Evolutionary conservation across 306 rosid species (phyloP), one percentile per base, ranked within the genome.

Genomic region (Lathyrus sativus): DNA sequence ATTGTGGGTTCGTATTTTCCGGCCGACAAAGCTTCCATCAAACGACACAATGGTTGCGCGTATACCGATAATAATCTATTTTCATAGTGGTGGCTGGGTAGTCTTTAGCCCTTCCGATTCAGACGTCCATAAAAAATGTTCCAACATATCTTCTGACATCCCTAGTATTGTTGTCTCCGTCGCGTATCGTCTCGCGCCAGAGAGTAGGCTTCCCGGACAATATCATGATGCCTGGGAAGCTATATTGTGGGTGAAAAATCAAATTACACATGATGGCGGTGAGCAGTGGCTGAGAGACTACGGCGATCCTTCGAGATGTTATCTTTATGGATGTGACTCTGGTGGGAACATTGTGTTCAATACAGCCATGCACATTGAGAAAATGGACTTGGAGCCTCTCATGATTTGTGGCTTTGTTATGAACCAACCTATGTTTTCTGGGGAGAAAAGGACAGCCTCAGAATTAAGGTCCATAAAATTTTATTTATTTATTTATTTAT

Each of bases 371-470:
- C 50, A 58, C 11, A 37, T 42, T 3, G n/a, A 1, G 0, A 62
- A 72, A 0, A 0, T 11, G 0, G 14, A 83, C 0, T 22, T 88
- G 11, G 44, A 63, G 45, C 91, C 95, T 1, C 5, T 90, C 51
- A 76, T 56, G n/a, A 79, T 91, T 19, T 9, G 44, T 0, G 97
- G 95, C 3, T 12, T 88, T 2, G 62, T 88, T 0, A 60, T 91
- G 91, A 85, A 91, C 58, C 97, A 91, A 39, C 92, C 97, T 1
- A 84, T 88, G 92, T 78, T 86, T 15, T 85, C 89, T 0, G 95
- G 92, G 4, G 68, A 59, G 15, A 79, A 76, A 15, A 81, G 97
- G 50, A 77, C 76, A 0, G 2, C n/a, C 0, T 91, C 97, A 0
- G 95, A 91, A 82, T 75, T 88, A 2, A 57, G 31, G 66, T 61